Conservation (phyloP, 23 red algal genomes). For the Porphyridium purpureum region DNA sequence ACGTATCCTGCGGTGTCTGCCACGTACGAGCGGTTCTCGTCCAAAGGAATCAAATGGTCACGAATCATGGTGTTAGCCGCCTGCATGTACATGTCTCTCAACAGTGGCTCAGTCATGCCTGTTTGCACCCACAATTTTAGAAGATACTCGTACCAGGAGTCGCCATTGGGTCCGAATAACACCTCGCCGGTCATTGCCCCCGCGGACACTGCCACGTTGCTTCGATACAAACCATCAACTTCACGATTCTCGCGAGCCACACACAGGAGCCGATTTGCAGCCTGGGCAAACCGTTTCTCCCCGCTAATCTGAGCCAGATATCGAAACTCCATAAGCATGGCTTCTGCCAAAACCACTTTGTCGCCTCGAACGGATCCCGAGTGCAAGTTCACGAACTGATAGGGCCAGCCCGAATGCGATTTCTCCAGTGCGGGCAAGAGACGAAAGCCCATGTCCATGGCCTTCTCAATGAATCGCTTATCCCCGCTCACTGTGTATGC, state of each 20-base stretch:
- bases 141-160: not conserved
- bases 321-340: not conserved
- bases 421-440: slow-evolving; percentile 20
- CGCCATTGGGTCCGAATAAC: not conserved
- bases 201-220: not conserved
- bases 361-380: not conserved
- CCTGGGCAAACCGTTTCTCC: not conserved
- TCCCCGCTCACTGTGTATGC: slow-evolving; percentile 25
- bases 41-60: not conserved
- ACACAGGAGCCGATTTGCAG: not conserved
- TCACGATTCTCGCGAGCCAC: not conserved
- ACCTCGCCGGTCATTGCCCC: not conserved
- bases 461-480: slow-evolving; percentile 21
- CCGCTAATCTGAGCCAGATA: not conserved
- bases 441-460: slow-evolving; percentile 16
- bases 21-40: no score
- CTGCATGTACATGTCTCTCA: not conserved
- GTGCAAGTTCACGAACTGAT: slow-evolving; percentile 1
- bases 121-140: not conserved
- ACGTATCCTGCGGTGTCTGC: no score
- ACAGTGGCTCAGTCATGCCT: not conserved
- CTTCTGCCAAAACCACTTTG: not conserved
- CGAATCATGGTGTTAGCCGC: not conserved
- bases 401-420: not conserved
- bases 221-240: not conserved